Evolutionary conservation across 192 early-diverging fungal genomes (phyloP).

Genomic region (Coemansia sp.): DNA sequence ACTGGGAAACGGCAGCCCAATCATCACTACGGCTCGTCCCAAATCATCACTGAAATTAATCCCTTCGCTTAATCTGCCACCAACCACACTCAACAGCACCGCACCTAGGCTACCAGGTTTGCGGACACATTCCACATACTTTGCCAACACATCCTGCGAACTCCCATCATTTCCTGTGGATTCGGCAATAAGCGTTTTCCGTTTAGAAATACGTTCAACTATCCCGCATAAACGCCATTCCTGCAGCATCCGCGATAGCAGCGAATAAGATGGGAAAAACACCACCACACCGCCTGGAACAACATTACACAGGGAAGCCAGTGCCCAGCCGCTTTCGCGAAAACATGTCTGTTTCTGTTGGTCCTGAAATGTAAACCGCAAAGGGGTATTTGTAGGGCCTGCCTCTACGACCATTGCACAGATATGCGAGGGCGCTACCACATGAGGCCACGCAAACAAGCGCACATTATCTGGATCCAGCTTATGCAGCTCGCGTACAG

Average conservation of each 20-base stretch:
- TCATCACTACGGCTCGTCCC: conserved; percentile 81
- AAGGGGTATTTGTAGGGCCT: conserved; percentile 61
- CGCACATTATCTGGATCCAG: conserved; percentile 45
- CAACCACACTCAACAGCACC: conserved; percentile 84
- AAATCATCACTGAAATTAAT: conserved; percentile 89
- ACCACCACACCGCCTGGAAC: conserved; percentile 83
- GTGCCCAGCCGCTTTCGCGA: conserved; percentile 65
- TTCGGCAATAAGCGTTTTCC: conserved; percentile 77
- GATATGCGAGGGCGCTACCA: conserved; percentile 77
- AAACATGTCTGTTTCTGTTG: conserved; percentile 39
- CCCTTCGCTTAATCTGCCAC: conserved; percentile 89
- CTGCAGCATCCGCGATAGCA: conserved; percentile 61
- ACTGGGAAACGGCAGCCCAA: conserved; percentile 87
- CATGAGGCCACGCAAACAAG: conserved; percentile 80
- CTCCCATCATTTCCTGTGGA: conserved; percentile 47
- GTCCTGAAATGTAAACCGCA: conserved; percentile 64
- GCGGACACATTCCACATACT: conserved; percentile 60
- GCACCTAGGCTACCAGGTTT: conserved; percentile 55
- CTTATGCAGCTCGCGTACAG: not conserved
- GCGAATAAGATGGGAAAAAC: conserved; percentile 82
- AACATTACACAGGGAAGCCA: conserved; percentile 70
- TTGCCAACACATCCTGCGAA: conserved; percentile 44
- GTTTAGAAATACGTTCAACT: conserved; percentile 52
- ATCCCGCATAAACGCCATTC: conserved; percentile 57
- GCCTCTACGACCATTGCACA: conserved; percentile 61